A percentile compares a stretch with the other conserved stretches of the same genome.
Conservation (phyloP, 805 yeast species). For the Spathaspora boniae region DNA sequence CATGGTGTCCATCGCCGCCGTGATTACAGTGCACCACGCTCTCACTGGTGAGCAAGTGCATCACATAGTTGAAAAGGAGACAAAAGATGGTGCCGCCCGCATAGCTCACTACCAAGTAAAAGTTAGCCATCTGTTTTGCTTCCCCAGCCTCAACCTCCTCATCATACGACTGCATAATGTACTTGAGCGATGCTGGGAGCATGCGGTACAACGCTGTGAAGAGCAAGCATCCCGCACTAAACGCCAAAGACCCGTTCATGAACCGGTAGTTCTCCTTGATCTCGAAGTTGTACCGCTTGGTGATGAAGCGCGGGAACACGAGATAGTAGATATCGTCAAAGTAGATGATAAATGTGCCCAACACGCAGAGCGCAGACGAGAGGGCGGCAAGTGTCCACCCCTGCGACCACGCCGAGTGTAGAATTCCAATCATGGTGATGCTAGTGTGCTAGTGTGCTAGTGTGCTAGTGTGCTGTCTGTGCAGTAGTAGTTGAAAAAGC, state of each 20-base stretch:
- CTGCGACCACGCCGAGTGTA: too few species aligned
- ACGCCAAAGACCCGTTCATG: conserved; percentile 68
- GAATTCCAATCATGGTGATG: too few species aligned
- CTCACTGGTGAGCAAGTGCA: conserved; percentile 76
- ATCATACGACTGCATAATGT: conserved; percentile 15
- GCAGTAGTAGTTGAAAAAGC: too few species aligned
- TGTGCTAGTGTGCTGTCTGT: too few species aligned
- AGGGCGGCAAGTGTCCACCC: conserved; percentile 67
- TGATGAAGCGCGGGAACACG: conserved; percentile 38
- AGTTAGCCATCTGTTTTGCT: conserved; percentile 2
- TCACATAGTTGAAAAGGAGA: conserved; percentile 53
- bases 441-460: too few species aligned
- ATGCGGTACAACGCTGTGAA: conserved; percentile 76
- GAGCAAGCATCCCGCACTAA: conserved; percentile 78
- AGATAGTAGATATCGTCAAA: conserved; percentile 51
- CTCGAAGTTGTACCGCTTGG: conserved; percentile 43
- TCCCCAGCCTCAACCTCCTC: conserved; percentile 4
- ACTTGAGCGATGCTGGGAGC: conserved; percentile 61
- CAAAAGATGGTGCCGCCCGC: conserved; percentile 63
- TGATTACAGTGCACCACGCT: conserved; percentile 86
- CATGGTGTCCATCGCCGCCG: conserved; percentile 25
- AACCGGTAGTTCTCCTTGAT: conserved; percentile 59
- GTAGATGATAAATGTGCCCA: conserved; percentile 68
- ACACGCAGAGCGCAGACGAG: conserved; percentile 65
- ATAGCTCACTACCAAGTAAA: conserved; percentile 43